Conservation (phyloP, 108 stramenopile genomes). For the Conticribra weissflogii region DNA sequence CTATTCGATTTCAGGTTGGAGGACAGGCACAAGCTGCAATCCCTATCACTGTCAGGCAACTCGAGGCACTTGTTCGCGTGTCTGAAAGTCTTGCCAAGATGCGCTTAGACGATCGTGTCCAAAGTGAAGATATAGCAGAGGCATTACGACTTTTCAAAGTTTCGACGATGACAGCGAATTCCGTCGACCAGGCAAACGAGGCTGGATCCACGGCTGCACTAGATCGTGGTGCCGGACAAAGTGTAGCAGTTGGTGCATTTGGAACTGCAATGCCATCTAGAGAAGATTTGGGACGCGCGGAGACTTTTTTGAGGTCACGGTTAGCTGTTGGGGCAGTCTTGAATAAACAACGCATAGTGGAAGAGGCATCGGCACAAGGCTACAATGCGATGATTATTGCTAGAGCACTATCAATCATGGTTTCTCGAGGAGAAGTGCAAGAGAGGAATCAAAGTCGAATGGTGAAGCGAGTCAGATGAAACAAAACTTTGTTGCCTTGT, state of each 20-base stretch:
- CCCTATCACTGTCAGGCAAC: constrained; percentile 99
- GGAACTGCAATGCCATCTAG: constrained; percentile 42
- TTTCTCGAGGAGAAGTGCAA: constrained; percentile 74
- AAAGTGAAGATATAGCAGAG: constrained; percentile 95
- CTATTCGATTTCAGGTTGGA: constrained; percentile 17
- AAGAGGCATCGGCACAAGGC: constrained; percentile 86
- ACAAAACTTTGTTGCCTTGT: too few relatives aligned
- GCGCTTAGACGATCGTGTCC: constrained; percentile 92
- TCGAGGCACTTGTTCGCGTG: constrained; percentile 98
- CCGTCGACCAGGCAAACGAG: constrained; percentile 56
- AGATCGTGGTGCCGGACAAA: constrained; percentile 26
- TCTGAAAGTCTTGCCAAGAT: constrained; percentile 97
- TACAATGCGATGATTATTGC: constrained; percentile 80
- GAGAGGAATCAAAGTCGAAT: constrained; percentile 85
- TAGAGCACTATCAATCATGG: constrained; percentile 76
- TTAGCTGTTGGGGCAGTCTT: constrained; percentile 75
- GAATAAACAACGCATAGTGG: constrained; percentile 84
- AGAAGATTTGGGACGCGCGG: constrained; percentile 79
- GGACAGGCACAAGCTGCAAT: constrained; percentile 74
- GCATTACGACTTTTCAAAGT: constrained; percentile 97
- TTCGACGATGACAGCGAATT: constrained; percentile 96
- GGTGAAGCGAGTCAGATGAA: constrained; percentile 79
- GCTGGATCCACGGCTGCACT: constrained; percentile 10
- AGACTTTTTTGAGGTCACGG: constrained; percentile 77
- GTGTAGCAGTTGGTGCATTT: constrained; percentile 19